phyloP scores from a whole-genome alignment of 2,329 filamentous ascomycete genomes.

The Pseudogymnoascus sp. region DNA sequence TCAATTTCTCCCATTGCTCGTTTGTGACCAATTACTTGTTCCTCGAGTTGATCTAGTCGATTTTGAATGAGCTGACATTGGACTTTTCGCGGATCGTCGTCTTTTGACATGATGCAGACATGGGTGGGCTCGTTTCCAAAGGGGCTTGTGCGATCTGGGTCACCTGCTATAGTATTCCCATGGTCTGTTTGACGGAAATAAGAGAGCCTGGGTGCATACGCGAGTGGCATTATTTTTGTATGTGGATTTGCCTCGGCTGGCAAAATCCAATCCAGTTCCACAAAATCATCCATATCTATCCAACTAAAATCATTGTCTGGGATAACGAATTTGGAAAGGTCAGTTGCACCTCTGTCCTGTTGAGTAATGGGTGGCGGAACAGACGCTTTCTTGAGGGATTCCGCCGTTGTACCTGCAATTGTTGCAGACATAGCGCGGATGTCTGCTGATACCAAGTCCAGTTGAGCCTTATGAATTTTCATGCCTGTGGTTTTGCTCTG shows the following conservation, averaged over 20 bases:
- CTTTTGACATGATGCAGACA: conserved; percentile 87
- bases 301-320: conserved; percentile 92
- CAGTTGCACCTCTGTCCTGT: conserved; percentile 51
- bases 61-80: conserved; percentile 80
- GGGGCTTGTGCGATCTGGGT: conserved; percentile 73
- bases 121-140: conserved; percentile 94
- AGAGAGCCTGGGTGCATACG: conserved; percentile 88
- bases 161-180: conserved; percentile 68
- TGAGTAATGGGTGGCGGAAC: conserved; percentile 43
- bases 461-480: conserved; percentile 89
- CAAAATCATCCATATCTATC: conserved; percentile 99
- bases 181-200: conserved; percentile 98
- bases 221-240: conserved; percentile 88
- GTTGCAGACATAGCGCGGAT: conserved; percentile 88
- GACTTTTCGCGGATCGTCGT: conserved; percentile 80
- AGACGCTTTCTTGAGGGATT: conserved; percentile 62
- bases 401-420: conserved; percentile 71
- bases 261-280: conserved; percentile 93
- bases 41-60: conserved; percentile 68
- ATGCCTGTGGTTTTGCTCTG: conserved; percentile 82
- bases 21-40: conserved; percentile 70
- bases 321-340: conserved; percentile 86
- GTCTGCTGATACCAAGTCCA: conserved; percentile 87
- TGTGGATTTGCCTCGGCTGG: conserved; percentile 85
- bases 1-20: conserved; percentile 70